phyloP scores from a whole-genome alignment of 2,329 filamentous ascomycete species.

The Hypomyces perniciosus region DNA sequence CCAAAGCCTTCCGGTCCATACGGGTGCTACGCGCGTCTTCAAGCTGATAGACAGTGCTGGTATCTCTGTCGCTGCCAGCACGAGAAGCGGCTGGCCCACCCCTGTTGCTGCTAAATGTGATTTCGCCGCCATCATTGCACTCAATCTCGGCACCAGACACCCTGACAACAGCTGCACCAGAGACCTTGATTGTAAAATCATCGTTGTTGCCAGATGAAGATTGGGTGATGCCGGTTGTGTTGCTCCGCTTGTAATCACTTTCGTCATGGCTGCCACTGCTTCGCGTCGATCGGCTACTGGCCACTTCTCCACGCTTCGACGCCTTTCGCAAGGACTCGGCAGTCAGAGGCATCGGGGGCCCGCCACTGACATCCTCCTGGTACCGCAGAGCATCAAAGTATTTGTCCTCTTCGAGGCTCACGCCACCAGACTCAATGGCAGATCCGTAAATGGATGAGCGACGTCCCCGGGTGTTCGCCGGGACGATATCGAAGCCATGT shows the following conservation, averaged over 20 bases:
- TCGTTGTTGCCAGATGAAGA: constrained; percentile 45
- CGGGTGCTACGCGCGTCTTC: constrained; percentile 39
- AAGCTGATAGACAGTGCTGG: constrained; percentile 40
- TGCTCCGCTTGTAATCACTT: constrained; percentile 56
- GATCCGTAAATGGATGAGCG: constrained; percentile 37
- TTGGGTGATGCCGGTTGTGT: constrained; percentile 55
- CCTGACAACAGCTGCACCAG: constrained; percentile 49
- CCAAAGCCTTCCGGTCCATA: constrained; percentile 37
- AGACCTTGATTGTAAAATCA: constrained; percentile 57
- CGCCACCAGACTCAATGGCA: constrained; percentile 27
- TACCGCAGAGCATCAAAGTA: constrained; percentile 38
- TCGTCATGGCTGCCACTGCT: constrained; percentile 58
- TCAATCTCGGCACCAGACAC: constrained; percentile 53
- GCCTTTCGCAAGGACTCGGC: constrained; percentile 49
- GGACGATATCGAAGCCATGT: constrained; percentile 35
- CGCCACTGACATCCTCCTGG: constrained; percentile 47
- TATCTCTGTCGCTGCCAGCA: constrained; percentile 44
- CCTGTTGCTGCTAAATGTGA: constrained; percentile 43
- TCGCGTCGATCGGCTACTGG: constrained; percentile 51
- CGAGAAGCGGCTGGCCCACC: constrained; percentile 24
- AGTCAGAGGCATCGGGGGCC: constrained; percentile 44
- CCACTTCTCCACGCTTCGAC: constrained; percentile 38
- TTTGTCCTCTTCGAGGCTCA: constrained; percentile 33
- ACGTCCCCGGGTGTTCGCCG: constrained; percentile 29
- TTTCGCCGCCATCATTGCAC: constrained; percentile 53